Base-by-base conservation (phyloP, 1,139 yeast genomes). In the Protomyces inouyei region DNA sequence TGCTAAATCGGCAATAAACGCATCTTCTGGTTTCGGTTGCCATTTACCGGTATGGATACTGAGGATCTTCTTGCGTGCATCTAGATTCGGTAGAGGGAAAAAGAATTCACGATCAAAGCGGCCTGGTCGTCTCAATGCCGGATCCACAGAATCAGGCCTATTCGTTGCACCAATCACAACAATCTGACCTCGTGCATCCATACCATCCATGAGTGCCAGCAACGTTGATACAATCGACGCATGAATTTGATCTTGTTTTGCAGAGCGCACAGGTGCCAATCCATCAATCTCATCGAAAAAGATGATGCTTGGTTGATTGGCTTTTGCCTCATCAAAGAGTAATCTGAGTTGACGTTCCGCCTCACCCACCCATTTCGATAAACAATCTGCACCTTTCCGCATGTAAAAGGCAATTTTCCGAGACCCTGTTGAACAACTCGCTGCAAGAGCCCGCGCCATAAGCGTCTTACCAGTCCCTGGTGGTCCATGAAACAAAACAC, bases 401-500 rank as follows among this genome's bases (percentile, higher is more conserved):
- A 95, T 95, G 76, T 91, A 95, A 73, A 95, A 95, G 0, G 98
- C 90, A 65, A 95, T 92, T 71, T 93, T 93, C 67, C 88, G 79
- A 5, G 79, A 81, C 12, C 88, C 85, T 0, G 95, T 84, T 0
- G 97, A 88, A 72, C 97, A 92, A 70, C 96, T 88, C 0, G 98
- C 93, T 0, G 98, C 98, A 61, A 95, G 79, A 0, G 98, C 99
- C 68, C 98, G 80, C 0, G 98, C 98, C 97, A 95, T 91, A 63
- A 95, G 80, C 0, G 99, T 95, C 74, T 95, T 95, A 80, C 99
- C 99, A 0, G 98, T 95, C 70, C 99, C 99, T 0, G 99, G 99
- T 3, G 98, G 99, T 52, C 99, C 99, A 76, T 95, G 98, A 77
- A 95, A 95, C 64, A 95, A 77, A 0, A 95, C 99, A 68, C 99